Evolutionary conservation across 139 green algal species (phyloP), one percentile per base, ranked within the genome.

Genomic region (Asterochloris sp.): DNA sequence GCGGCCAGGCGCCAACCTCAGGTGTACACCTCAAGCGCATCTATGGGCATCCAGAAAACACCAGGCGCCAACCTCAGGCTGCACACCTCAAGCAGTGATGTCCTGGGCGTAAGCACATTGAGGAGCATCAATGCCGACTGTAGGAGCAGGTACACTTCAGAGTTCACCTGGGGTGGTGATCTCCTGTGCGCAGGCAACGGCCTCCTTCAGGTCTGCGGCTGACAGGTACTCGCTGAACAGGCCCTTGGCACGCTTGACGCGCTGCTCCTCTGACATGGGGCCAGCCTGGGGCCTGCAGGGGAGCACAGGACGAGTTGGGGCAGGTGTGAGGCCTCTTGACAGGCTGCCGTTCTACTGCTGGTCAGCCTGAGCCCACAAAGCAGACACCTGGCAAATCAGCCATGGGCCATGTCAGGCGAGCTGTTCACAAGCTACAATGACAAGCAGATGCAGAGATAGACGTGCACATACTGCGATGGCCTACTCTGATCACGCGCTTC

Each of bases 141-240:
- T 2, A 71, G 21, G 21, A 26, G 19, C 17, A 71, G 66, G 6
- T 6, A 54, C 6, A 6, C 38, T 54, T 54, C 38, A 54, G 38
- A 54, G 38, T 6, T 54, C 19, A 80, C 76, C 76, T 69, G 76
- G 76, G 21, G 60, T 69, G 8, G 83, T 81, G 17, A 92, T 73
- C 80, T 92, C 90, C 69, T 88, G 82, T 14, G 83, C 87, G 60
- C 85, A 79, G 21, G 82, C 68, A 60, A 87, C 68, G 47, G 87
- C 89, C 71, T 92, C 90, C 15, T 83, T 83, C 2, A 89, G 26
- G 76, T 88, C 75, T 19, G 66, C 62, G 38, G 60, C 74, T 23
- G 85, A 84, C 28, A 91, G 67, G 81, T 85, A 93, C 69, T 92
- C 89, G 28, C 80, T 83, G 85, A 89, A 91, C 54, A 92, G 73